A percentile compares a stretch with the other conserved stretches of the same genome.
These are phyloP conservation scores for Viridothelium virens DNA, from an alignment of 495 filamentous ascomycete genomes.

Conservation along the genomic window DNA sequence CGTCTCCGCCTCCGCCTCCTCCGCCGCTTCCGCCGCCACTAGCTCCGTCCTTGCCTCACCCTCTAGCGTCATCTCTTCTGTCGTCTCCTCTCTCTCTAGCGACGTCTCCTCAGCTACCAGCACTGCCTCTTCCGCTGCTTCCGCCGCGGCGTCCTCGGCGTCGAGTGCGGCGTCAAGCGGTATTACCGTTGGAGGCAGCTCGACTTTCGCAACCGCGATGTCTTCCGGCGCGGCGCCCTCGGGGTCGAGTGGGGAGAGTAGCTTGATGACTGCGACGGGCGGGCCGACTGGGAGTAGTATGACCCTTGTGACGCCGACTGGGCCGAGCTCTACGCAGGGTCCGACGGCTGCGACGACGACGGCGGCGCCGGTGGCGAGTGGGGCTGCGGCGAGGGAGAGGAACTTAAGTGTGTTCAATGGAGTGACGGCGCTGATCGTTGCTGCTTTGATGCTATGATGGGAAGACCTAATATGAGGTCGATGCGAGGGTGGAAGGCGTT, in stretches of 20 bases:
- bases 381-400: neutral
- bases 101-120: neutral
- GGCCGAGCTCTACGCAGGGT: neutral
- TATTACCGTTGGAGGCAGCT: neutral
- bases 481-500: neutral
- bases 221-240: neutral
- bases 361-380: neutral
- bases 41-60: neutral
- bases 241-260: neutral
- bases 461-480: neutral
- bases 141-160: neutral
- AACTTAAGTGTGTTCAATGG: neutral
- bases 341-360: neutral
- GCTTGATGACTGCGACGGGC: neutral
- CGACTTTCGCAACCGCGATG: neutral
- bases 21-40: conserved; percentile 7
- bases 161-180: conserved; percentile 1
- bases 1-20: conserved; percentile 10
- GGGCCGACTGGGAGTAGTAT: neutral
- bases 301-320: neutral
- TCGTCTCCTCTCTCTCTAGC: conserved; percentile 1
- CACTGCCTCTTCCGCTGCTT: neutral
- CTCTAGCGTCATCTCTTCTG: conserved; percentile 6
- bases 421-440: neutral
- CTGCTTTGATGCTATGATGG: neutral